Percentiles rank a stretch among this genome's conserved stretches.
These are phyloP conservation scores for Schizothecium vesticola DNA, from an alignment of 495 filamentous ascomycete species.

Conservation along the genomic window DNA sequence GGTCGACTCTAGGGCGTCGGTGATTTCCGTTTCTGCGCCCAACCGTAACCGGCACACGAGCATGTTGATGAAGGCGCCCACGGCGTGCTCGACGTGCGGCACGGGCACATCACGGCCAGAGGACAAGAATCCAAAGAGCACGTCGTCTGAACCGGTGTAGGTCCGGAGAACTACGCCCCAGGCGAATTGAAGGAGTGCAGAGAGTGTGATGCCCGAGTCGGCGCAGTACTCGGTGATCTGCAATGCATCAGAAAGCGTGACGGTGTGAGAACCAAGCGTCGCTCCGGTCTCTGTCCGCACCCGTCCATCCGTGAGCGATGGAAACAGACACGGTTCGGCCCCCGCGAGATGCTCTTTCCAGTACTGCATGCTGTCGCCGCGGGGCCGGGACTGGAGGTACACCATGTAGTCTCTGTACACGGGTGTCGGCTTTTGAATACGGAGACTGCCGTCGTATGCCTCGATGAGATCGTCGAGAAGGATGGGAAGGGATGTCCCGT, in stretches of 20 bases:
- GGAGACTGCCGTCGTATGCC: conserved; percentile 4
- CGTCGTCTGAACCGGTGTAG: conserved; percentile 48
- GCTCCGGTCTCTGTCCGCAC: not conserved
- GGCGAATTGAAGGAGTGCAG: conserved; percentile 35
- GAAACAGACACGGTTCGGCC: conserved; percentile 26
- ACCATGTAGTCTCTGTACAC: conserved; percentile 17
- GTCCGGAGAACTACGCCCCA: conserved; percentile 53
- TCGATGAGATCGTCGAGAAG: conserved; percentile 11
- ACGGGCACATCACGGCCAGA: conserved; percentile 22
- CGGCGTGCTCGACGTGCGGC: conserved; percentile 15
- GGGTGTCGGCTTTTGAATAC: conserved; percentile 5
- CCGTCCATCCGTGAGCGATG: conserved; percentile 18
- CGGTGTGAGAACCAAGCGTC: conserved; percentile 13
- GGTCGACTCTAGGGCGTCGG: conserved; percentile 15
- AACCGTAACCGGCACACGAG: conserved; percentile 17
- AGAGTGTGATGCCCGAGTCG: conserved; percentile 15
- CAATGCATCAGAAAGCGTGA: conserved; percentile 5
- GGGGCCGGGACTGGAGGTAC: conserved; percentile 42
- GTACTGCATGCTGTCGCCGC: conserved; percentile 34
- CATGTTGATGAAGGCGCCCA: conserved; percentile 29
- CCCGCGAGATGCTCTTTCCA: conserved; percentile 24
- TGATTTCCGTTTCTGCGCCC: conserved; percentile 22
- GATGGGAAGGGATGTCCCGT: conserved; percentile 19
- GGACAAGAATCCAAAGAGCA: conserved; percentile 50
- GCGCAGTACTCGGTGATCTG: conserved; percentile 19